Base-by-base conservation (phyloP, 768 basidiomycete species). In the Cyathus striatus region DNA sequence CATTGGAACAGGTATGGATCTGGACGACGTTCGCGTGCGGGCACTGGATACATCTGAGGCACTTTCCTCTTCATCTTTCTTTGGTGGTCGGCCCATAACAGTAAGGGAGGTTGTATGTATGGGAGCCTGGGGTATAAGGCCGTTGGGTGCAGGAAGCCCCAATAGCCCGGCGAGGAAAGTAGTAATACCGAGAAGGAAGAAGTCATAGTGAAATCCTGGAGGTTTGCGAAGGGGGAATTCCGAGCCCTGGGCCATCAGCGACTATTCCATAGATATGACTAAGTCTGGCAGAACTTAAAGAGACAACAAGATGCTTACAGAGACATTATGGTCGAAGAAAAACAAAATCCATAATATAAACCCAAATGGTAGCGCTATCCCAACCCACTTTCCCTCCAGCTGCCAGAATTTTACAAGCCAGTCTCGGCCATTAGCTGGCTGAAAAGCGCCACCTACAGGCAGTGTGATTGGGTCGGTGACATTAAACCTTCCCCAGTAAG, bases 301-400 rank as follows among this genome's bases (percentile, higher is more conserved):
- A 23, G 21, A 18, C 33, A 23, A n/a, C 22, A 33, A 27, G 21
- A 12, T 38, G 64, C 85, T 52, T 58, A 90, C 89, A 37, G 90
- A 93, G 41, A 93, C 89, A 52, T 94, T 94, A 50, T 93, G 89
- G 49, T 97, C 92, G 51, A 96, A 96, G 70, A 93, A 93, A 66
- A 97, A 95, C 34, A 96, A 65, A 18, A 95, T 76, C 80, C 89
- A 96, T 4, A 98, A 69, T 17, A 92, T 69, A 32, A 93, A 61
- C 2, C 93, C 94, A 53, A 96, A 96, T 0, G 92, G 93, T 33
- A 93, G 68, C 0, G 92, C 89, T 22, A 90, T 82, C 9, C 83
- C 89, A 3, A 94, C 83, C 87, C 90, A 96, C 63, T 89, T 90
- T 0, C 75, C 82, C 16, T 87, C 83, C 2, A 96, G 68, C 48